Evolutionary conservation across 495 filamentous ascomycete genomes (phyloP).

Genomic region (Penicillium alfredii): DNA sequence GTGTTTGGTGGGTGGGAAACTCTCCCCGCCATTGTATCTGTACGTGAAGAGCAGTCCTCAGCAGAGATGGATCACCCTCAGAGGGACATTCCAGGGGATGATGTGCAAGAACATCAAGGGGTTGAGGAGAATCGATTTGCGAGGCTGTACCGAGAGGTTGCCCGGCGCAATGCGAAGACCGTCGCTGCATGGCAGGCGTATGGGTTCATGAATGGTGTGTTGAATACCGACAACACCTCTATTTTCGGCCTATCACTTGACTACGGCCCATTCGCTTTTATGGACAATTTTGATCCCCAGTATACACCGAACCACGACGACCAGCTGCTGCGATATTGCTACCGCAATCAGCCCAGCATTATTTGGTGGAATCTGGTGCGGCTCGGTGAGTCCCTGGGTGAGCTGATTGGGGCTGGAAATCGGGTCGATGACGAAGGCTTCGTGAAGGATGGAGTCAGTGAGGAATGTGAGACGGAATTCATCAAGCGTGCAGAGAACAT

Average conservation of each 20-base stretch:
- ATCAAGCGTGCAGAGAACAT: constrained; percentile 75
- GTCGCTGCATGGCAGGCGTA: constrained; percentile 96
- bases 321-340: constrained; percentile 75
- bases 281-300: constrained; percentile 87
- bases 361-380: constrained; percentile 99
- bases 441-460: constrained; percentile 60
- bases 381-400: constrained; percentile 83
- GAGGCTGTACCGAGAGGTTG: constrained; percentile 81
- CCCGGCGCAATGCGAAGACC: constrained; percentile 76
- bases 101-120: constrained; percentile 56
- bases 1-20: constrained; percentile 80
- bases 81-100: constrained; percentile 48
- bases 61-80: constrained; percentile 36
- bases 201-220: constrained; percentile 95
- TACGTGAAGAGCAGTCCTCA: constrained; percentile 27
- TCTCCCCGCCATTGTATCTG: constrained; percentile 52
- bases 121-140: constrained; percentile 78
- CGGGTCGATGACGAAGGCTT: constrained; percentile 65
- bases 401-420: constrained; percentile 71
- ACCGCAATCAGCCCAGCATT: constrained; percentile 88
- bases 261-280: constrained; percentile 93
- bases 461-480: constrained; percentile 59
- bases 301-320: constrained; percentile 99
- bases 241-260: constrained; percentile 84
- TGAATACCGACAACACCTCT: constrained; percentile 96